Conservation (phyloP, 495 filamentous ascomycete species). For the Penicillium canariense region DNA sequence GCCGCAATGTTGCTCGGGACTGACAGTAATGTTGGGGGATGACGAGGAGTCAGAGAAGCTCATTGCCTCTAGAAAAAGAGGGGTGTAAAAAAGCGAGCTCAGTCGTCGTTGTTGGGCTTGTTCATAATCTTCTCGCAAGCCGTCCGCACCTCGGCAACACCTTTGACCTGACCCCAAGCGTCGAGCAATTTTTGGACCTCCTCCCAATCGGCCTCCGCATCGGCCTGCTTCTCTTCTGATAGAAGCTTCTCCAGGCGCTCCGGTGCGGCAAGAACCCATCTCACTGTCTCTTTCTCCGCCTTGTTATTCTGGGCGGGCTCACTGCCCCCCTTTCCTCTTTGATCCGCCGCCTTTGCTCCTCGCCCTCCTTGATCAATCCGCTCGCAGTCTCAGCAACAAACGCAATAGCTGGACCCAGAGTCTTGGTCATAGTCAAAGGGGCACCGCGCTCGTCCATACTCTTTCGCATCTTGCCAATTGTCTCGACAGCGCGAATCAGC, state of each 20-base stretch:
- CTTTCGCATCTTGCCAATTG: slow-evolving; percentile 67
- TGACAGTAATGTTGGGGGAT: not conserved
- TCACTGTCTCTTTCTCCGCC: slow-evolving; percentile 64
- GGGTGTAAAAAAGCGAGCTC: slow-evolving; percentile 10
- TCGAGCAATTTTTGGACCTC: slow-evolving; percentile 45
- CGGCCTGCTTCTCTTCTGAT: slow-evolving; percentile 46
- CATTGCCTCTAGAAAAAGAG: not conserved
- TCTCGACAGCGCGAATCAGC: slow-evolving; percentile 90
- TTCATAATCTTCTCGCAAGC: slow-evolving; percentile 58
- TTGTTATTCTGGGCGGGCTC: slow-evolving; percentile 37
- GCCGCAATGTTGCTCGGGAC: not conserved
- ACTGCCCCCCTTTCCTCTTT: slow-evolving; percentile 35
- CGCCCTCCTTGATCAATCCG: slow-evolving; percentile 57
- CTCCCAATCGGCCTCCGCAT: slow-evolving; percentile 61
- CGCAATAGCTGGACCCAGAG: slow-evolving; percentile 70
- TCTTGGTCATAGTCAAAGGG: slow-evolving; percentile 53
- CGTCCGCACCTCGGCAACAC: slow-evolving; percentile 56
- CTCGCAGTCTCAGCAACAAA: slow-evolving; percentile 79
- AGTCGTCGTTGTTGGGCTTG: slow-evolving; percentile 28
- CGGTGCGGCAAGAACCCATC: slow-evolving; percentile 66
- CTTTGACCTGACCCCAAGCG: slow-evolving; percentile 59
- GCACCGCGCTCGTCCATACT: slow-evolving; percentile 51
- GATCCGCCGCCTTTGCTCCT: slow-evolving; percentile 35
- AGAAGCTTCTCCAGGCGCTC: slow-evolving; percentile 49
- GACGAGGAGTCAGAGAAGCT: not conserved